Evolutionary conservation across 1,284 basidiomycete genomes (phyloP).

Genomic region (Boletus semigastroideus): DNA sequence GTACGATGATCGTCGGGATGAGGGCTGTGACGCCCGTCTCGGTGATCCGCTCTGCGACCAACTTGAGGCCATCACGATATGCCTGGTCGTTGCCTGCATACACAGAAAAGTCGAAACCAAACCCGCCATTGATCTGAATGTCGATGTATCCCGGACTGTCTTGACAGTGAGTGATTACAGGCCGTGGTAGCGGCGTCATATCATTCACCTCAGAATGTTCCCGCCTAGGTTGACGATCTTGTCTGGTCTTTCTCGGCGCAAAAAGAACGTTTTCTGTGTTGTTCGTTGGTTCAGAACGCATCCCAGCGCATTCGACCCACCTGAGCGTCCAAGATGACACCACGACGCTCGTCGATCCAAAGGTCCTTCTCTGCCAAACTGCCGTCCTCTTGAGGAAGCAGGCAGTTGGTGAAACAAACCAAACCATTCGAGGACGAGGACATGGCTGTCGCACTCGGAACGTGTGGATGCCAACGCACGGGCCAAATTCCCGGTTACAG

Average conservation of each 20-base stretch:
- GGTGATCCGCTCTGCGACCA: constrained; percentile 72
- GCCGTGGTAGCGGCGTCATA: too few species aligned
- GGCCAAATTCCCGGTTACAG: background rate
- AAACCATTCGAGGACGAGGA: constrained; percentile 54
- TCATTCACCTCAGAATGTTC: constrained; percentile 65
- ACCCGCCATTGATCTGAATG: constrained; percentile 86
- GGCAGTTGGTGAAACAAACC: constrained; percentile 83
- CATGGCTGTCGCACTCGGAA: constrained; percentile 14
- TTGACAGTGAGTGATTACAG: constrained; percentile 10
- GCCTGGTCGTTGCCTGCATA: constrained; percentile 67
- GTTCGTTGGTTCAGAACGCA: constrained; percentile 4
- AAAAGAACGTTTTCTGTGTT: constrained; percentile 54
- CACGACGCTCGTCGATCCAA: constrained; percentile 72
- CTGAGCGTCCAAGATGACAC: constrained; percentile 72
- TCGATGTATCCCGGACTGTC: constrained; percentile 75
- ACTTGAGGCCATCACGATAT: constrained; percentile 69
- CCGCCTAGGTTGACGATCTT: constrained; percentile 65
- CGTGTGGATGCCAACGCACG: background rate
- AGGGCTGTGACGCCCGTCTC: constrained; percentile 90
- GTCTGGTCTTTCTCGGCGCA: constrained; percentile 59
- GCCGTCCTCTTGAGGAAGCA: constrained; percentile 75
- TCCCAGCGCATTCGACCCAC: constrained; percentile 34
- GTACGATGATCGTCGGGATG: constrained; percentile 77
- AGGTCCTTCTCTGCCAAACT: constrained; percentile 66
- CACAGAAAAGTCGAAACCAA: constrained; percentile 87